Evolutionary conservation across 1,284 basidiomycete genomes (phyloP).

Genomic region (Melampsora americana): DNA sequence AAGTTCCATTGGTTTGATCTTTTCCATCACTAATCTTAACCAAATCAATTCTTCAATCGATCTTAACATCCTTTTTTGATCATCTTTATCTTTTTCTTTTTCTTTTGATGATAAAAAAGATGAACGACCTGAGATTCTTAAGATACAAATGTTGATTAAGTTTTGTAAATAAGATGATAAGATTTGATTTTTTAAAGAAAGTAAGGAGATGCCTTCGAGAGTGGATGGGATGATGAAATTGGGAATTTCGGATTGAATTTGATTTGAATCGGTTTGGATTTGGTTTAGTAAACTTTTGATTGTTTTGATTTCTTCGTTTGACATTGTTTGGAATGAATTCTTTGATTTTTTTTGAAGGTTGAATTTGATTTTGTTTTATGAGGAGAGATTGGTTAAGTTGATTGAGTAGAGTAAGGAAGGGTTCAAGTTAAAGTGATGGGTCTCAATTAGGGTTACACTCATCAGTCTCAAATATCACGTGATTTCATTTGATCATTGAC

Average conservation of each 20-base stretch:
- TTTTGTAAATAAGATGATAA: constrained; percentile 85
- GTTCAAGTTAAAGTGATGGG: too few species aligned
- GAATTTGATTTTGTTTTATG: too few species aligned
- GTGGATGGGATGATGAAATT: not conserved
- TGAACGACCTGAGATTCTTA: constrained; percentile 65
- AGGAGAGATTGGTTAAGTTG: too few species aligned
- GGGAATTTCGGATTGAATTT: not conserved
- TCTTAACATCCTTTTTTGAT: constrained; percentile 61
- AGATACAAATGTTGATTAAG: constrained; percentile 70
- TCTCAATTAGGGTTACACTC: too few species aligned
- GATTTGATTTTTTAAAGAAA: constrained; percentile 81
- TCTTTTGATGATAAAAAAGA: too few species aligned
- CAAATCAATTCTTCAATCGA: constrained; percentile 30
- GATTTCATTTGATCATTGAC: too few species aligned
- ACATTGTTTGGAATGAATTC: too few species aligned
- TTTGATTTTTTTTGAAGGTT: too few species aligned
- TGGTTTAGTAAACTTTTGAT: not conserved
- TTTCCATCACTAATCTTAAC: constrained; percentile 56
- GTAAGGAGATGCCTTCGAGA: constrained; percentile 77
- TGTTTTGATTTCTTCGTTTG: not conserved
- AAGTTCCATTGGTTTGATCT: constrained; percentile 65
- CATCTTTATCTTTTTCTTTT: constrained; percentile 62
- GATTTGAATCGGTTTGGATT: not conserved
- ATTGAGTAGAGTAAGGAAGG: too few species aligned
- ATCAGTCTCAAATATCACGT: too few species aligned